phyloP scores from a whole-genome alignment of 1,284 basidiomycete species.

The Butyriboletus regius region DNA sequence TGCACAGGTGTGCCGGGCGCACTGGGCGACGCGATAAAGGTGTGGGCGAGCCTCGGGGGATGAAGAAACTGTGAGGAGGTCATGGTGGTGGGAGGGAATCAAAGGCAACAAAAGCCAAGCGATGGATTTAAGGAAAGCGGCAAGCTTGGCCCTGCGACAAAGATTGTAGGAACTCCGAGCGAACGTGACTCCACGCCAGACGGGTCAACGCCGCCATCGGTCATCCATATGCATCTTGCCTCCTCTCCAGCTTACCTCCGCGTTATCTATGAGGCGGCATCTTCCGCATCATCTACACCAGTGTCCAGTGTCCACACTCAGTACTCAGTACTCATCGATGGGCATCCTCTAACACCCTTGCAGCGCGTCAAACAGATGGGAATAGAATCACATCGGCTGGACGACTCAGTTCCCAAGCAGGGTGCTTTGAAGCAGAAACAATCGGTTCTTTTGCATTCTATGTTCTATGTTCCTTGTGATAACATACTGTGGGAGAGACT shows the following conservation, averaged over 20 bases:
- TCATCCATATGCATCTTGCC: not conserved
- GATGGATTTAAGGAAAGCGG: slow-evolving; percentile 15
- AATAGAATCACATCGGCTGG: not conserved
- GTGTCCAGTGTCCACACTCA: slow-evolving; percentile 12
- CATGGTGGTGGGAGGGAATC: slow-evolving; percentile 34
- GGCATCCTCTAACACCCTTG: slow-evolving; percentile 13
- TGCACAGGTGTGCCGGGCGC: slow-evolving; percentile 73
- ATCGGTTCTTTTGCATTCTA: not conserved
- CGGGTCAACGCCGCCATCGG: not conserved
- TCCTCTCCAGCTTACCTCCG: not conserved
- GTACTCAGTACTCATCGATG: too few species aligned
- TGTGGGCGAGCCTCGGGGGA: slow-evolving; percentile 63
- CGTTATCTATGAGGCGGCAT: slow-evolving; percentile 15
- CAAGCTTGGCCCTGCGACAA: too few species aligned
- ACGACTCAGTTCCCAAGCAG: not conserved
- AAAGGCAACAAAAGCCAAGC: slow-evolving; percentile 6
- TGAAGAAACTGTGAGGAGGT: slow-evolving; percentile 44
- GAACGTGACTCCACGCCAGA: not conserved
- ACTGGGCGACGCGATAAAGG: slow-evolving; percentile 65
- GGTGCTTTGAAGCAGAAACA: not conserved
- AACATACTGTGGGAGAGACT: not conserved
- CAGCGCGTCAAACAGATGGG: not conserved
- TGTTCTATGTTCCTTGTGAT: not conserved
- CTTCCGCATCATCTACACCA: slow-evolving; percentile 18
- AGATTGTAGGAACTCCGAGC: slow-evolving; percentile 1